Percentiles rank a stretch among this genome's conserved stretches.
Evolutionary conservation across 2,329 filamentous ascomycete genomes (phyloP).

Genomic region (Esteya vermicola): DNA sequence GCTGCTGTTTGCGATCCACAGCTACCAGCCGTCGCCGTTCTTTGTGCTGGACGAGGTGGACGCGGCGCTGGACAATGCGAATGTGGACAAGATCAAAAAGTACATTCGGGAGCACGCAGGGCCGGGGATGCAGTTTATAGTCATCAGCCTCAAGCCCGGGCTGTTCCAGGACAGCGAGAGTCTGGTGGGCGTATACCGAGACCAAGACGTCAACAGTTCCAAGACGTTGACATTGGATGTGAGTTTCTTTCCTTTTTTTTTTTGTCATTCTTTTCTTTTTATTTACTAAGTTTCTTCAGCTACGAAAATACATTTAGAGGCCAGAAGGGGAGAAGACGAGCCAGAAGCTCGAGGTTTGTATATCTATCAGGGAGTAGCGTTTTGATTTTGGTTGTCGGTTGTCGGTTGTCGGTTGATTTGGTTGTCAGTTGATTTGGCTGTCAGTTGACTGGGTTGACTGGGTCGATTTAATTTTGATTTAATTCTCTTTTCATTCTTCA

Average conservation of each 20-base stretch:
- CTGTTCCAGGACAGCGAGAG: conserved; percentile 96
- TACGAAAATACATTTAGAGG: conserved; percentile 7
- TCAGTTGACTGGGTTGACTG: too few relatives aligned
- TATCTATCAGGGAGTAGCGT: too few relatives aligned
- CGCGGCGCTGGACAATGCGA: conserved; percentile 93
- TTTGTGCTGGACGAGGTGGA: conserved; percentile 98
- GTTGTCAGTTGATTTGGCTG: too few relatives aligned
- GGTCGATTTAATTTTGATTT: too few relatives aligned
- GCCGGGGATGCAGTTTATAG: conserved; percentile 97
- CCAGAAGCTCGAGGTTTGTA: too few relatives aligned
- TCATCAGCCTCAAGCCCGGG: conserved; percentile 90
- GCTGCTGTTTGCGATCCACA: conserved; percentile 93
- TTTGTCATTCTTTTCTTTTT: background rate
- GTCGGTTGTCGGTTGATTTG: too few relatives aligned
- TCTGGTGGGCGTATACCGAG: conserved; percentile 86
- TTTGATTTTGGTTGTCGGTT: too few relatives aligned
- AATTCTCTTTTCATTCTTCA: too few relatives aligned
- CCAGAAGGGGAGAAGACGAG: too few relatives aligned
- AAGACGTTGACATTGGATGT: conserved; percentile 90
- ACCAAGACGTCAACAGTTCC: conserved; percentile 86
- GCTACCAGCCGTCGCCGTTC: conserved; percentile 89
- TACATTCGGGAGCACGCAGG: conserved; percentile 91
- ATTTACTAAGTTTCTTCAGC: conserved; percentile 1
- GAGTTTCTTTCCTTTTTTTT: conserved; percentile 29
- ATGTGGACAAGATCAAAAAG: conserved; percentile 89